Conservation (phyloP, 208 protist species). For the Polymyxa betae region DNA sequence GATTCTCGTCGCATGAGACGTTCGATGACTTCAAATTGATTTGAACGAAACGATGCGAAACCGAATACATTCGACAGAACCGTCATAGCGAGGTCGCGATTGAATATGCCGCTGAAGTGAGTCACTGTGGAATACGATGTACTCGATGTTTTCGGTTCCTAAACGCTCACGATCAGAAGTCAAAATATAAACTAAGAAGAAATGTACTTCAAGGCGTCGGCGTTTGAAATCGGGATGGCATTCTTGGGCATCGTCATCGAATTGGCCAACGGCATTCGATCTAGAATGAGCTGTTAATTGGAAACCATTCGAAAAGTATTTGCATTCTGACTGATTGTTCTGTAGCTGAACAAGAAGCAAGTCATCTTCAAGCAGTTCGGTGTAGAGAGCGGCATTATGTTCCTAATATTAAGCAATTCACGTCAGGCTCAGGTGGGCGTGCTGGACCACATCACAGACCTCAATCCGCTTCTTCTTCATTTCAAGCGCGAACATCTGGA, state of each 20-base stretch:
- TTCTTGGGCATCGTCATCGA: neutral
- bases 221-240: neutral
- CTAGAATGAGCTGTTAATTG: too few relatives aligned
- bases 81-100: neutral
- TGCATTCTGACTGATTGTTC: too few relatives aligned
- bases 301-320: too few relatives aligned
- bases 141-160: too few relatives aligned
- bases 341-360: too few relatives aligned
- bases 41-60: neutral
- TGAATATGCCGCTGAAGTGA: neutral
- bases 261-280: too few relatives aligned
- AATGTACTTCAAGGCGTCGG: too few relatives aligned
- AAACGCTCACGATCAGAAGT: too few relatives aligned
- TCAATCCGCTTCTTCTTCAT: neutral
- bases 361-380: neutral
- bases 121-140: too few relatives aligned
- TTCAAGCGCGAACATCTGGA: neutral
- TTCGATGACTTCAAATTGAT: conserved; percentile 65
- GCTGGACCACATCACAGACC: neutral
- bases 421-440: neutral
- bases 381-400: neutral
- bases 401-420: neutral
- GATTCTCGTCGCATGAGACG: conserved; percentile 60
- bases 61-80: neutral
- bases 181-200: too few relatives aligned